Percentiles rank a stretch among this genome's conserved stretches.
phyloP scores from a whole-genome alignment of 352 stramenopile genomes.

The Globisporangium camurandrum region DNA sequence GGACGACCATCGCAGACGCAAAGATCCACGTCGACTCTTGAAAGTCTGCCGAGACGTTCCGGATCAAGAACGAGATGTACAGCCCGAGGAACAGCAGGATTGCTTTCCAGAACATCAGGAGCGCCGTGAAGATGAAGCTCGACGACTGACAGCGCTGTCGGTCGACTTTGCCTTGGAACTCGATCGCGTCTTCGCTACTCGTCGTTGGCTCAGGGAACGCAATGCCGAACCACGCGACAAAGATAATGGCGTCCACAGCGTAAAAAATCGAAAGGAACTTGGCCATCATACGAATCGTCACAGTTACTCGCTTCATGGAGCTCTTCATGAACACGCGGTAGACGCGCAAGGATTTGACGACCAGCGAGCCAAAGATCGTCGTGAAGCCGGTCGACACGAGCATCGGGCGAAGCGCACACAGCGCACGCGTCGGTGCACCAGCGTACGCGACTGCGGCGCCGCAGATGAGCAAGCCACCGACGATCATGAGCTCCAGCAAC shows the following conservation, averaged over 20 bases:
- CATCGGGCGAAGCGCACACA: constrained; percentile 18
- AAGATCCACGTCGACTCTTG: constrained; percentile 33
- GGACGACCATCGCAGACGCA: constrained; percentile 14
- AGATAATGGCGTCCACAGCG: constrained; percentile 18
- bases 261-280: constrained; percentile 20
- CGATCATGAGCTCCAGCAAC: constrained; percentile 17
- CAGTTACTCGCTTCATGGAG: constrained; percentile 20
- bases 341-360: constrained; percentile 30
- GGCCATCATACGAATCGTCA: constrained; percentile 21
- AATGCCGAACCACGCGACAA: constrained; percentile 17
- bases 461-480: constrained; percentile 25
- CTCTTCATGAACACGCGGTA: constrained; percentile 26
- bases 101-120: constrained; percentile 38
- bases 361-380: constrained; percentile 22
- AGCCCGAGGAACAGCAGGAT: constrained; percentile 15
- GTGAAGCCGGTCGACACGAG: constrained; percentile 21
- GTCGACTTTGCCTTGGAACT: constrained; percentile 11
- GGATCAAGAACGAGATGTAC: constrained; percentile 20
- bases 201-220: constrained; percentile 18
- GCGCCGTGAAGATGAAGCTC: constrained; percentile 22
- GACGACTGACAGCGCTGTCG: constrained; percentile 8
- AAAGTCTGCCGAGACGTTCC: constrained; percentile 33
- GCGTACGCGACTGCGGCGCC: constrained; percentile 14
- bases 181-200: neutral
- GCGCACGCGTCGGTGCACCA: constrained; percentile 11